These are phyloP conservation scores for Solanum aculeatissimum DNA, from an alignment of 305 asterid species.

Conservation along the genomic window DNA sequence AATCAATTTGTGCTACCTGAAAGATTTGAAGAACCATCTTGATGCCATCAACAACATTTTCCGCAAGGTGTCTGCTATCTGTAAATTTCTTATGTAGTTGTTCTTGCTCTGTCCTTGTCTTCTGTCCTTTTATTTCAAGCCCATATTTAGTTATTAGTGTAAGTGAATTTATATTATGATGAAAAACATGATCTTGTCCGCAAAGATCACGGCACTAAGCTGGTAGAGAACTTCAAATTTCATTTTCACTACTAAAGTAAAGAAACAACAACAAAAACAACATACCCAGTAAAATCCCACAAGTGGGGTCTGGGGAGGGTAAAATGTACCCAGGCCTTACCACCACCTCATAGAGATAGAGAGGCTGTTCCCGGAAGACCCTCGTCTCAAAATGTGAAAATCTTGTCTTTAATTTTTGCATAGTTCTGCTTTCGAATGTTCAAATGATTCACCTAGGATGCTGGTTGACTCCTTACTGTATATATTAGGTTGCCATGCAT, in stretches of 20 bases:
- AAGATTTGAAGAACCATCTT: slow-evolving; percentile 80
- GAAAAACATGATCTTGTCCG: neutral
- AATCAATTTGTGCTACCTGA: slow-evolving; percentile 38
- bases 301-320: too few relatives aligned
- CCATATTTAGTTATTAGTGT: neutral
- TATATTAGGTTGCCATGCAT: neutral
- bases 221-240: neutral
- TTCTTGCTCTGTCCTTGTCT: neutral
- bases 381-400: neutral
- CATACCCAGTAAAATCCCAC: too few relatives aligned
- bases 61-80: slow-evolving; percentile 65
- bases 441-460: neutral
- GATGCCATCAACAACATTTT: slow-evolving; percentile 68
- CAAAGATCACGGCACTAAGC: neutral
- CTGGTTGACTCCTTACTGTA: neutral
- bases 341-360: too few relatives aligned
- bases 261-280: too few relatives aligned
- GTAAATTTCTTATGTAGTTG: slow-evolving; percentile 7
- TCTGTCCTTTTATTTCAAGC: neutral
- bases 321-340: too few relatives aligned
- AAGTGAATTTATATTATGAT: neutral
- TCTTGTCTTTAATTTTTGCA: neutral
- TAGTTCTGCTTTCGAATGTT: neutral
- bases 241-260: neutral
- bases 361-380: too few relatives aligned